Evolutionary conservation across 495 filamentous ascomycete species (phyloP).

Genomic region (Aspergillus campestris): DNA sequence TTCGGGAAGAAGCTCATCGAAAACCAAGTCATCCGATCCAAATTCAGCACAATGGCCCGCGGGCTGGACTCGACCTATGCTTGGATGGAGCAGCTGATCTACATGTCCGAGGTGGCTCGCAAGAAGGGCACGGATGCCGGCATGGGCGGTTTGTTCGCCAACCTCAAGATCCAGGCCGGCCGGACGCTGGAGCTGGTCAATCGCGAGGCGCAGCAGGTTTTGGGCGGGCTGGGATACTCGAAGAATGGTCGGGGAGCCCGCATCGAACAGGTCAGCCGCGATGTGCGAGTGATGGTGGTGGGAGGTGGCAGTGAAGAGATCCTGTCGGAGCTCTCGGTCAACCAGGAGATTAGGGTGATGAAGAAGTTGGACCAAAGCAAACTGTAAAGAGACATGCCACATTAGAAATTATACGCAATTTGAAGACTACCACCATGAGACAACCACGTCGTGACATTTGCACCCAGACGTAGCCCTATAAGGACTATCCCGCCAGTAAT

Average conservation of each 20-base stretch:
- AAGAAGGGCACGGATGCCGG: conserved; percentile 12
- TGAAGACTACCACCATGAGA: too few species aligned
- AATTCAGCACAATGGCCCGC: conserved; percentile 28
- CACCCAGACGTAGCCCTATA: too few species aligned
- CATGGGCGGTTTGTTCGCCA: conserved; percentile 27
- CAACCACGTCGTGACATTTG: too few species aligned
- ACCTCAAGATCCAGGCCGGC: conserved; percentile 40
- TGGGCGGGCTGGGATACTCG: conserved; percentile 44
- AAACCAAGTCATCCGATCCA: conserved; percentile 30
- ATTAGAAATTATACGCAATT: too few species aligned
- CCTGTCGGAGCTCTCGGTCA: conserved; percentile 37
- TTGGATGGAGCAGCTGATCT: conserved; percentile 31
- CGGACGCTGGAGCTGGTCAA: conserved; percentile 40
- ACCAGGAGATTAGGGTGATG: conserved; percentile 25
- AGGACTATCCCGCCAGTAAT: too few species aligned
- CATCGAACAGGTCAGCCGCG: conserved; percentile 44
- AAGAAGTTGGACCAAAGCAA: too few species aligned
- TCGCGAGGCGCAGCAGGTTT: conserved; percentile 46
- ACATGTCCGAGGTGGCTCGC: conserved; percentile 21
- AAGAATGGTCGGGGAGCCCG: conserved; percentile 31
- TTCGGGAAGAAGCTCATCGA: conserved; percentile 33
- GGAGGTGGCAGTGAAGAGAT: conserved; percentile 48
- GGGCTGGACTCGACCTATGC: conserved; percentile 30
- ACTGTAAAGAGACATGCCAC: too few species aligned
- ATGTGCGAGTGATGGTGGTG: conserved; percentile 44